phyloP scores from a whole-genome alignment of 2,329 filamentous ascomycete species.

The Rugonectria rugulosa region DNA sequence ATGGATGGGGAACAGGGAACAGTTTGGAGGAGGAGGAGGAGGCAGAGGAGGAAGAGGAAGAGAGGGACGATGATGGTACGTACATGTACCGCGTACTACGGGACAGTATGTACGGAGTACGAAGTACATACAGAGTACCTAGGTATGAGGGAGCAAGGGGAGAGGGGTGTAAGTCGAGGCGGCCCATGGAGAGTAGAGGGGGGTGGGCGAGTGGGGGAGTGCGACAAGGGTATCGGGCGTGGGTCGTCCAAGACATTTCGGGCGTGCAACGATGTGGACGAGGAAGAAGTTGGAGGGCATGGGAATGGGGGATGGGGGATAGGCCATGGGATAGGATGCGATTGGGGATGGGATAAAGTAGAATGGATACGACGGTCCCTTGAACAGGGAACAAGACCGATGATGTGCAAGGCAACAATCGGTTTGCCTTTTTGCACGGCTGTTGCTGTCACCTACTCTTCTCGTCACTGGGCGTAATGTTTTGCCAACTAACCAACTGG shows the following conservation, averaged over 20 bases:
- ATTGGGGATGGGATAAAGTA: too few relatives aligned
- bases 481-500: too few relatives aligned
- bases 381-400: too few relatives aligned
- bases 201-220: not conserved
- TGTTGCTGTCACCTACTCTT: too few relatives aligned
- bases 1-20: conserved; percentile 24
- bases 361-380: too few relatives aligned
- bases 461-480: too few relatives aligned
- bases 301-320: not conserved
- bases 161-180: not conserved
- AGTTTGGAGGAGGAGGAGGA: not conserved
- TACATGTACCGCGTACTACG: too few relatives aligned
- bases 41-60: not conserved
- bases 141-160: not conserved
- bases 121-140: not conserved
- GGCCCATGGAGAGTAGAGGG: not conserved
- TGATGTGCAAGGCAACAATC: too few relatives aligned
- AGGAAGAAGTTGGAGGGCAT: not conserved
- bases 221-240: not conserved
- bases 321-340: too few relatives aligned
- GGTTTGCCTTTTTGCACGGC: too few relatives aligned
- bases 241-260: too few relatives aligned
- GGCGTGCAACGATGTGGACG: not conserved
- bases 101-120: not conserved
- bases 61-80: conserved; percentile 20